Evolutionary conservation across 164 flowering plant species (phyloP), one percentile per base, ranked within the genome.

Genomic region (Liquidambar formosana): DNA sequence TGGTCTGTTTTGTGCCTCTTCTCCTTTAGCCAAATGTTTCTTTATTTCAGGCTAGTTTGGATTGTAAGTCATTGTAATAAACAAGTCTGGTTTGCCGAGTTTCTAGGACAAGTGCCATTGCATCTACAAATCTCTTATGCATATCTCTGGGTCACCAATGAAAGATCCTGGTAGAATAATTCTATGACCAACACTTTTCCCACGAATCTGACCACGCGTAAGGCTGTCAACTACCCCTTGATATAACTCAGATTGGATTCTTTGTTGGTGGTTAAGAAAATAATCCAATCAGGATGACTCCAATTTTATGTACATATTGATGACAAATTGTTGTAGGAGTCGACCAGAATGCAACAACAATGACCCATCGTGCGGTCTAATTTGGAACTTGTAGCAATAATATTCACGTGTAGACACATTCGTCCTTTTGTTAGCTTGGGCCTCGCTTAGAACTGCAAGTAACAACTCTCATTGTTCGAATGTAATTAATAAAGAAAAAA

Each of bases 321-420:
- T 67, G 8, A 52, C 43, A 58, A 61, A 77, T 43, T 76, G 74
- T 47, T 80, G 78, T 0, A 73, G 25, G 0, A 77, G n/a, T 1
- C 49, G 44, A 5, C 71, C 70, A 22, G 43, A 3, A 3, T 21
- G 27, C 0, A 73, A 22, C 1, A 67, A 22, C 0, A 48, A 6
- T 2, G 67, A 63, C 3, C 1, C 15, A 4, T 59, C 38, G 18
- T 11, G 9, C n/a, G 13, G 1, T 1, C 64, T 22, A 0, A 68
- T 69, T 25, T 68, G 61, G 1, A 70, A n/a, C 14, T 19, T 61
- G 19, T 44, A 61, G 11, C 49, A 46, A 0, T 46, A 46, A 46
- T 46, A 33, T 33, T 33, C 41, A 2, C 41, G 41, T 6, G 6
- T 33, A 2, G 41, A 33, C 2, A 33, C n/a, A n/a, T n/a, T n/a